These are phyloP conservation scores for Geosmithia morbida DNA, from an alignment of 2,329 filamentous ascomycete genomes.

Conservation along the genomic window DNA sequence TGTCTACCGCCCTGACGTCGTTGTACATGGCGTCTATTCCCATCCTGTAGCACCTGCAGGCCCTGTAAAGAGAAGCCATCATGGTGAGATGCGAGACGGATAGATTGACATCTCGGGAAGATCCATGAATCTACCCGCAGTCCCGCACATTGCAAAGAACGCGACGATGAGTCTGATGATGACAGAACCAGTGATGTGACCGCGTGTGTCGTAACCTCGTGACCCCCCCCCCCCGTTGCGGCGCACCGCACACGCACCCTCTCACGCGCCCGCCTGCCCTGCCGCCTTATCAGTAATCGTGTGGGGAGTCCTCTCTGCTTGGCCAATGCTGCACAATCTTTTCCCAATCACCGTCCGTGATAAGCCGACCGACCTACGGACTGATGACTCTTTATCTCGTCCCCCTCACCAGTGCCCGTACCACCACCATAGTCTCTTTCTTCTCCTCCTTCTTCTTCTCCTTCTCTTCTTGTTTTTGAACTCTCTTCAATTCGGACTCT, in stretches of 20 bases:
- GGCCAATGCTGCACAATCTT: conserved; percentile 3
- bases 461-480: background rate
- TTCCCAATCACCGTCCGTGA: conserved; percentile 3
- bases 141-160: too few species aligned
- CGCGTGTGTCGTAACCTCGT: too few species aligned
- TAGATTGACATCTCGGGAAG: too few species aligned
- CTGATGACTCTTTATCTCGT: background rate
- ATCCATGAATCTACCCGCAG: too few species aligned
- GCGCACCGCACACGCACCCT: too few species aligned
- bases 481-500: too few species aligned
- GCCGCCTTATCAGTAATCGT: background rate
- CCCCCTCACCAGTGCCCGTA: background rate
- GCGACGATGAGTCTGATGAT: too few species aligned
- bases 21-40: background rate
- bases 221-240: too few species aligned
- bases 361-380: background rate
- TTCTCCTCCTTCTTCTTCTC: background rate
- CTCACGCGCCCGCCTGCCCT: background rate
- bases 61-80: too few species aligned
- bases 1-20: background rate
- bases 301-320: background rate
- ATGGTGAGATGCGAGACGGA: too few species aligned
- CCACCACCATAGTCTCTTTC: background rate
- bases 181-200: too few species aligned
- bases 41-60: too few species aligned